Evolutionary conservation across 805 yeast species (phyloP).

Genomic region (Kazachstania martiniae): DNA sequence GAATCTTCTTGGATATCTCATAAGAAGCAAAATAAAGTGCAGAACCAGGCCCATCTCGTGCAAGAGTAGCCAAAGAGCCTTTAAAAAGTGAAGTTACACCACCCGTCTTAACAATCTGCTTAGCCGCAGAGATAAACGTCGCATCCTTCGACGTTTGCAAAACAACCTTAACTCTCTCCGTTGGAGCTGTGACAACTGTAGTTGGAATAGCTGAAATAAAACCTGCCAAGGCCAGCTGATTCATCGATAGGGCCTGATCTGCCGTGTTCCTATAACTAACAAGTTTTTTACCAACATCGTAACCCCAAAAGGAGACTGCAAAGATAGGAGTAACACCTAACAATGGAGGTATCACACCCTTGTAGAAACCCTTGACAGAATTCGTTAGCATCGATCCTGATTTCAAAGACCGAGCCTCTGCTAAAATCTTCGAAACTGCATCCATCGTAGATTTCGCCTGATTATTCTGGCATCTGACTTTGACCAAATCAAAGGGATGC

Average conservation of each 20-base stretch:
- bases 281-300: slow-evolving; percentile 78
- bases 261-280: slow-evolving; percentile 38
- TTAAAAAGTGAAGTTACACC: slow-evolving; percentile 78
- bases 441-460: slow-evolving; percentile 49
- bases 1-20: slow-evolving; percentile 60
- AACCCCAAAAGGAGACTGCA: slow-evolving; percentile 98
- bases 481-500: slow-evolving; percentile 90
- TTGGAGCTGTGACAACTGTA: slow-evolving; percentile 93
- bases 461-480: slow-evolving; percentile 79
- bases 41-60: slow-evolving; percentile 96
- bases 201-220: slow-evolving; percentile 91
- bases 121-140: slow-evolving; percentile 35
- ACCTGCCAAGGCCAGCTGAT: slow-evolving; percentile 82
- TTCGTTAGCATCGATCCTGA: slow-evolving; percentile 10
- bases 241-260: slow-evolving; percentile 37
- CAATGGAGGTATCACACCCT: slow-evolving; percentile 91
- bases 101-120: slow-evolving; percentile 62
- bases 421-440: slow-evolving; percentile 61
- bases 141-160: slow-evolving; percentile 55
- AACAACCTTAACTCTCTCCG: slow-evolving; percentile 90
- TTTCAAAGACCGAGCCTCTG: slow-evolving; percentile 21
- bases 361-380: slow-evolving; percentile 53
- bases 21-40: slow-evolving; percentile 93
- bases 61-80: slow-evolving; percentile 86
- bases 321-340: slow-evolving; percentile 98